Conservation (phyloP, 83 land plant species). For the Picea mariana region DNA sequence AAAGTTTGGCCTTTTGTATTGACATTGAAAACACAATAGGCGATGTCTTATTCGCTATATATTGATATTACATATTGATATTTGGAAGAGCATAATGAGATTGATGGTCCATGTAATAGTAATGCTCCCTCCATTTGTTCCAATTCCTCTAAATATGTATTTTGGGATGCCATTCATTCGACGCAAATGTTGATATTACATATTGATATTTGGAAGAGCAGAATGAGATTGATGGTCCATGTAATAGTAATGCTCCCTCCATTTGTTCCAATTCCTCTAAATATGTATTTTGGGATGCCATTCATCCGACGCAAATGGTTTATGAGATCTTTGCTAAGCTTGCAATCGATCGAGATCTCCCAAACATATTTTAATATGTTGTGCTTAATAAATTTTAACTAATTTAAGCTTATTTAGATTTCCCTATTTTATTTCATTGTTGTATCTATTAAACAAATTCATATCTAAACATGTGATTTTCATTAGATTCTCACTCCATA, state of each 20-base stretch:
- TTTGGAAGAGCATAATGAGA: not conserved
- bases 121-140: constrained; percentile 19
- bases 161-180: constrained; percentile 18
- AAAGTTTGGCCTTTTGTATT: not conserved
- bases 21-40: too few relatives aligned
- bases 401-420: too few relatives aligned
- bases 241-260: not conserved
- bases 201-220: not conserved
- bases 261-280: constrained; percentile 34
- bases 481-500: too few relatives aligned
- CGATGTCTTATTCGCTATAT: too few relatives aligned
- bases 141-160: constrained; percentile 37
- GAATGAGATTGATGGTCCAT: not conserved
- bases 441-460: too few relatives aligned
- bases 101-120: not conserved
- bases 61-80: not conserved
- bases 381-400: too few relatives aligned
- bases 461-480: too few relatives aligned
- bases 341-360: not conserved
- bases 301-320: constrained; percentile 53
- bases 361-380: too few relatives aligned
- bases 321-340: too few relatives aligned
- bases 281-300: constrained; percentile 65
- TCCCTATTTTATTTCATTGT: too few relatives aligned
- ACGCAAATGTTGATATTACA: constrained; percentile 39